Evolutionary conservation across 805 yeast species (phyloP), one percentile per base, ranked within the genome.

Genomic region (Saccharomycopsis microspora): DNA sequence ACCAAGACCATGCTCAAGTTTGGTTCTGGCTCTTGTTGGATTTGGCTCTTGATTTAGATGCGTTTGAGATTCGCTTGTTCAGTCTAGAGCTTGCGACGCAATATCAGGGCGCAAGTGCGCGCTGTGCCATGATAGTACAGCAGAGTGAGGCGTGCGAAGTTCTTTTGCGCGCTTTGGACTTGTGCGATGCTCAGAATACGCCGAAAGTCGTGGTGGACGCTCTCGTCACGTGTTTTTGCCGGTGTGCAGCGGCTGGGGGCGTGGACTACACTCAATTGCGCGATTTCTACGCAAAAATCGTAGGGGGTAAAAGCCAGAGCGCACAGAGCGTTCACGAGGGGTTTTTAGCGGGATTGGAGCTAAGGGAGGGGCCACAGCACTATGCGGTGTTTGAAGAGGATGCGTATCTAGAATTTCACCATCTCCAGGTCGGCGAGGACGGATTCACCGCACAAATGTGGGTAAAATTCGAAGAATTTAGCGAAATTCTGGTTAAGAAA

Each of bases 391-490:
- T 52, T 41, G 47, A 43, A 3, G 32, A 42, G 1, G 34, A 32
- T 1, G 9, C 45, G 4, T 41, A 32, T 39, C 31, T 52, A 9
- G 39, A 39, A 5, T 52, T 38, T 39, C 43, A 45, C 38, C 31
- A 47, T 19, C 43, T 52, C 28, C 45, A 45, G 31, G 27, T 50
- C 9, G 34, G 44, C 31, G 42, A 50, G 10, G 45, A 50, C 7
- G 55, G 54, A 4, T 63, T 70, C 44, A 59, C 74, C 0, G 54
- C 71, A 9, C 68, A 66, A 37, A 53, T 67, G 5, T 70, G 74
- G 75, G 60, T 70, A 45, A 67, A 66, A 48, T 43, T 69, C 32
- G 58, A 19, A 19, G 19, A 19, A 19, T 19, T 19, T 19, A 2
- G 19, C 19, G 19, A 19, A 19, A 19, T 19, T 19, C 19, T 19